phyloP scores from a whole-genome alignment of 2,329 filamentous ascomycete species.

The Sclerotiophoma versabilis region DNA sequence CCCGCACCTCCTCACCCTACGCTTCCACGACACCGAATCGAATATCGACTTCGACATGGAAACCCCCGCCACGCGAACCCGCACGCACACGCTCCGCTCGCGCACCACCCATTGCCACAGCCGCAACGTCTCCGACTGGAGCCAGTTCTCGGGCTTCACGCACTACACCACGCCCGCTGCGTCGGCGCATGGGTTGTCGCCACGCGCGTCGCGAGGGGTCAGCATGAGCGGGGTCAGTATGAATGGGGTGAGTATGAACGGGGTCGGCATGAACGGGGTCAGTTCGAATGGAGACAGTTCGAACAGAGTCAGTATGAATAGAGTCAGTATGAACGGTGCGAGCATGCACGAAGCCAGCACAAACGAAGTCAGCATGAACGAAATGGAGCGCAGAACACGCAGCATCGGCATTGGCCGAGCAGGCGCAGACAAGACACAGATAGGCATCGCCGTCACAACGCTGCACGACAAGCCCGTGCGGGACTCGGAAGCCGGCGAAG shows the following conservation, averaged over 20 bases:
- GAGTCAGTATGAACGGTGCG: no score
- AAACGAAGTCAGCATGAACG: no score
- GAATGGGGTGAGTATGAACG: no score
- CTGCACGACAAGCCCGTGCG: not conserved
- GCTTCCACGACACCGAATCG: constrained; percentile 34
- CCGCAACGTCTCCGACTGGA: constrained; percentile 28
- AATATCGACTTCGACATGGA: constrained; percentile 39
- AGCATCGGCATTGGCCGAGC: no score
- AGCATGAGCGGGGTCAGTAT: no score
- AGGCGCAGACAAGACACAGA: no score
- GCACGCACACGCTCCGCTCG: constrained; percentile 19
- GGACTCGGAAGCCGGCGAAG: not conserved
- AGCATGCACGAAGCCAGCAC: no score
- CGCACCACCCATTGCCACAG: constrained; percentile 17
- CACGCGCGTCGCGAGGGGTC: not conserved
- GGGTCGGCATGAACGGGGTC: no score
- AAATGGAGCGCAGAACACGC: no score
- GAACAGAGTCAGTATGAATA: no score
- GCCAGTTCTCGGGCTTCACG: constrained; percentile 31
- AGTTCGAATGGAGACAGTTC: no score
- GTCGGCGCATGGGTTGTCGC: not conserved
- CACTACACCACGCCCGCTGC: constrained; percentile 11
- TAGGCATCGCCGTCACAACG: constrained; percentile 6
- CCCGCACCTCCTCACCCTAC: constrained; percentile 18
- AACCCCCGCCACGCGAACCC: constrained; percentile 19